These are phyloP conservation scores for Allantophomopsis lycopodina DNA, from an alignment of 2,329 filamentous ascomycete genomes.

Conservation along the genomic window DNA sequence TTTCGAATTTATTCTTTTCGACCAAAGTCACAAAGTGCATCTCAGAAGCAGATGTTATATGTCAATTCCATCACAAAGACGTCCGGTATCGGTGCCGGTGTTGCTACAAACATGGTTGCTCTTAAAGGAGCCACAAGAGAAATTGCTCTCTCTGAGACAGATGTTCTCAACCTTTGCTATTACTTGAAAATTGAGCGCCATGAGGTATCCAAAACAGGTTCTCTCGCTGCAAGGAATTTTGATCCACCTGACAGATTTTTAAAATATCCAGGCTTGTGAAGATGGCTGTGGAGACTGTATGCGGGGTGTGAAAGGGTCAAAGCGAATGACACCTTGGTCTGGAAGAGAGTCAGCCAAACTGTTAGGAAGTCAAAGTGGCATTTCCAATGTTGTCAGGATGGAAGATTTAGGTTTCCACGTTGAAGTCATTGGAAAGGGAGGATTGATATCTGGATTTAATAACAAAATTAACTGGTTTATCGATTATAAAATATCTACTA, in stretches of 20 bases:
- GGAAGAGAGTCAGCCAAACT: slow-evolving; percentile 26
- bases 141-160: slow-evolving; percentile 11
- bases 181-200: slow-evolving; percentile 1
- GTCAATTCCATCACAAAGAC: too few species aligned
- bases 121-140: too few species aligned
- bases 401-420: slow-evolving; percentile 17
- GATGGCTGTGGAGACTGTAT: slow-evolving; percentile 14
- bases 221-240: neutral
- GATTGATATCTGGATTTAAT: too few species aligned
- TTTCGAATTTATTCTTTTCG: too few species aligned
- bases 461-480: too few species aligned
- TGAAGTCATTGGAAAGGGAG: slow-evolving; percentile 10
- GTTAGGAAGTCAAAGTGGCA: slow-evolving; percentile 29
- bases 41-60: too few species aligned
- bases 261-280: slow-evolving; percentile 12
- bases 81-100: too few species aligned
- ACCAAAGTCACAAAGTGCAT: too few species aligned
- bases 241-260: slow-evolving; percentile 10
- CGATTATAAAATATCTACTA: too few species aligned
- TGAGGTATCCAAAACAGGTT: slow-evolving; percentile 2
- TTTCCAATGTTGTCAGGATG: slow-evolving; percentile 14
- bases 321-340: slow-evolving; percentile 23
- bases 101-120: too few species aligned
- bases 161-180: slow-evolving; percentile 6
- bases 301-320: slow-evolving; percentile 13